Percentiles rank a stretch among this genome's conserved stretches.
Evolutionary conservation across 2,329 filamentous ascomycete species (phyloP).

Genomic region (Fusarium sororula): DNA sequence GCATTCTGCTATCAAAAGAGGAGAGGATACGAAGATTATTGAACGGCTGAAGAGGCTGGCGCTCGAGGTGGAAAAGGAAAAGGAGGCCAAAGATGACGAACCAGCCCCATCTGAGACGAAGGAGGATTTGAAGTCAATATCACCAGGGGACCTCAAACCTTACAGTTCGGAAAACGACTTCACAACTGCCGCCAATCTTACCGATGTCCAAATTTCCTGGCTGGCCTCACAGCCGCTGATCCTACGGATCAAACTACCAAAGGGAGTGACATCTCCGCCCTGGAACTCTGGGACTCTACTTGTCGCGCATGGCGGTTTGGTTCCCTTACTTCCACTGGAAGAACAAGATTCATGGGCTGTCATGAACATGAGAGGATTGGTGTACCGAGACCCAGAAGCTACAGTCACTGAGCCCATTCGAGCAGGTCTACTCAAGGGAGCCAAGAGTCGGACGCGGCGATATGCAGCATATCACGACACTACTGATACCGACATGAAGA

Average conservation of each 20-base stretch:
- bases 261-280: not conserved
- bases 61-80: not conserved
- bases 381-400: constrained; percentile 51
- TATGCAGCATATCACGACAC: not conserved
- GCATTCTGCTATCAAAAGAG: constrained; percentile 10
- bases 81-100: not conserved
- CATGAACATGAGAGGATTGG: constrained; percentile 88
- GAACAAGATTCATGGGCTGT: constrained; percentile 77
- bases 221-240: constrained; percentile 21
- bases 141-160: constrained; percentile 15
- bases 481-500: not conserved
- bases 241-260: constrained; percentile 15
- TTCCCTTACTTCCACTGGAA: constrained; percentile 74
- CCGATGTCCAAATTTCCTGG: constrained; percentile 20
- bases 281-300: constrained; percentile 47
- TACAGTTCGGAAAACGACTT: constrained; percentile 32
- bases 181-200: constrained; percentile 20
- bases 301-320: constrained; percentile 83
- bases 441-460: constrained; percentile 13
- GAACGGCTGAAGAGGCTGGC: not conserved
- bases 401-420: constrained; percentile 4
- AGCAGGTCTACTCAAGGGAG: constrained; percentile 23
- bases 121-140: not conserved
- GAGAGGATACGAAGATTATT: not conserved
- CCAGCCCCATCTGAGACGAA: not conserved